A percentile compares a stretch with the other conserved stretches of the same genome.
Evolutionary conservation across 805 yeast genomes (phyloP).

Genomic region (Candida vartiovaarae): DNA sequence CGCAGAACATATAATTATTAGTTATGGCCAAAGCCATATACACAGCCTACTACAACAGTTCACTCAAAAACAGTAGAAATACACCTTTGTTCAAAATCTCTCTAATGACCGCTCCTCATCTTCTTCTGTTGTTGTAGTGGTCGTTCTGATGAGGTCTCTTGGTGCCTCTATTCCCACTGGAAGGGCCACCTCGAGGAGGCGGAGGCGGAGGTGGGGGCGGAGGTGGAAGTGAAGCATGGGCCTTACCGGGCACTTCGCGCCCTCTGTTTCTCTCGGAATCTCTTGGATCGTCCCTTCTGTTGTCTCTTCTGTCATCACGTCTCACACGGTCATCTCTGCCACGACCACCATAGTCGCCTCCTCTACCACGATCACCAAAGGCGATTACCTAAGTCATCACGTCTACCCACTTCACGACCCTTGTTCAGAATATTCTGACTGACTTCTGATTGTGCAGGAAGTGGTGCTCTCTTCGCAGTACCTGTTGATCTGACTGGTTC

Average conservation of each 20-base stretch:
- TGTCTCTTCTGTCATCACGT: neutral
- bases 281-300: neutral
- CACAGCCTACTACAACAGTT: too few relatives aligned
- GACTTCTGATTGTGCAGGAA: slow-evolving; percentile 1
- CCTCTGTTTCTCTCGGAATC: neutral
- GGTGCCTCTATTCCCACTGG: neutral
- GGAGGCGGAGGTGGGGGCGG: slow-evolving; percentile 16
- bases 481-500: neutral
- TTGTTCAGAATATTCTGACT: neutral
- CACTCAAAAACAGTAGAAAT: too few relatives aligned
- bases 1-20: too few relatives aligned
- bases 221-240: slow-evolving; percentile 1
- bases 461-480: slow-evolving; percentile 1
- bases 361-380: neutral
- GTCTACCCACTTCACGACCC: neutral
- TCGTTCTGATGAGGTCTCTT: slow-evolving; percentile 1
- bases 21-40: too few relatives aligned
- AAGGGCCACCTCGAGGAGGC: neutral
- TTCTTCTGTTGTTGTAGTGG: neutral
- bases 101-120: neutral
- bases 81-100: too few relatives aligned
- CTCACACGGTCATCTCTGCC: neutral
- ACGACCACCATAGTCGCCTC: neutral
- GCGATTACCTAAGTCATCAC: neutral
- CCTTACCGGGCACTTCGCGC: neutral